Percentiles rank a stretch among this genome's conserved stretches.
phyloP scores from a whole-genome alignment of 148 eudicot genomes.

The Amaranthus hypochondriacus region DNA sequence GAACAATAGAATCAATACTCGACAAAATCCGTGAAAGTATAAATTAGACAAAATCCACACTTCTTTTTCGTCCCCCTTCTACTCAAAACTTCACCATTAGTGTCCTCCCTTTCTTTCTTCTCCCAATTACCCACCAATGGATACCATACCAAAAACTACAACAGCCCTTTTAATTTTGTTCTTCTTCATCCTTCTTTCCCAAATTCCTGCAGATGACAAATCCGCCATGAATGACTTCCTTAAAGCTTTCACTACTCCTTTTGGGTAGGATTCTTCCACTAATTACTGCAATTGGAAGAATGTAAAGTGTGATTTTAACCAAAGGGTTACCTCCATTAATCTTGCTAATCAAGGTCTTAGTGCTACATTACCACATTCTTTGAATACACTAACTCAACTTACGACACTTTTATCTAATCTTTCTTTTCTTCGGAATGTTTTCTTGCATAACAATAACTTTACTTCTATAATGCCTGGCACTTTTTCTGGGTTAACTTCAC shows the following conservation, averaged over 20 bases:
- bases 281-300: conserved; percentile 53
- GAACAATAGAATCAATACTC: too few relatives aligned
- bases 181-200: conserved; percentile 7
- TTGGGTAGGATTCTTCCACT: conserved; percentile 41
- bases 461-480: conserved; percentile 32
- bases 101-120: too few relatives aligned
- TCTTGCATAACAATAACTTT: conserved; percentile 50
- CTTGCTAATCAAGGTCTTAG: conserved; percentile 37
- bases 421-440: conserved; percentile 26
- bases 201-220: conserved; percentile 37
- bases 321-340: conserved; percentile 45
- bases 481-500: conserved; percentile 41
- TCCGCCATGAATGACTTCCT: conserved; percentile 42
- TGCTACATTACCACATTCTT: conserved; percentile 44
- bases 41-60: too few relatives aligned
- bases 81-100: too few relatives aligned
- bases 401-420: conserved; percentile 43
- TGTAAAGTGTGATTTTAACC: conserved; percentile 36
- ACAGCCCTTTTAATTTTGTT: not conserved
- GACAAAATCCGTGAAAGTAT: too few relatives aligned
- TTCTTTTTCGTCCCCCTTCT: too few relatives aligned
- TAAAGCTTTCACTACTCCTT: conserved; percentile 30
- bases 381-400: conserved; percentile 52
- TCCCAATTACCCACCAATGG: too few relatives aligned
- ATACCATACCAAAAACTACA: too few relatives aligned